Evolutionary conservation across 2,329 filamentous ascomycete genomes (phyloP), one percentile per base, ranked within the genome.

Genomic region (Metarhizium brunneum): DNA sequence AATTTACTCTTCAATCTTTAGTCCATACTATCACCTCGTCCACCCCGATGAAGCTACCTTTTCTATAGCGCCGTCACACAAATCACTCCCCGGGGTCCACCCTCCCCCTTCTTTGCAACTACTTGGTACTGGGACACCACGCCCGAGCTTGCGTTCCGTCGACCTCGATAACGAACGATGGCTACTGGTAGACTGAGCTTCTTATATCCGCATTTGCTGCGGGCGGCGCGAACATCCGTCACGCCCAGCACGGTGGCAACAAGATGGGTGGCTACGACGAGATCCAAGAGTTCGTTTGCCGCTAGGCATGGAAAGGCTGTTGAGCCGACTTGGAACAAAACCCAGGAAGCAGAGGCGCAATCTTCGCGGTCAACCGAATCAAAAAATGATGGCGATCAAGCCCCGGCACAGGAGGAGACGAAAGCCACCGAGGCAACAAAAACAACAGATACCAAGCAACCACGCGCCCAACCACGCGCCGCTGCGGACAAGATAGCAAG

Each of bases 131-230:
- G 14, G 13, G n/a, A 38, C n/a, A 42, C n/a, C 50, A 20, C 50
- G 13, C n/a, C 16, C 51, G 42, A 14, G 16, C 32, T 36, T 35
- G 25, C 45, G 30, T 8, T 8, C n/a, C 30, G 35, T 38, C 47
- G 30, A 45, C 18, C 36, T 25, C 54, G 53, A 45, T 54, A 53
- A 68, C 63, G 58, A 89, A 48, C 10, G 20, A 48, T 89, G 83
- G 77, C 84, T 59, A 76, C 80, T 29, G 73, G 76, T 58, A 78
- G 85, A 64, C 74, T 89, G 57, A 81, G 82, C 16, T 88, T 88
- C 64, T 74, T 89, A 18, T 88, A 87, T 62, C 85, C 86, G 49
- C 82, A 84, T 61, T 70, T 88, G 54, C 81, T 86, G 68, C 82
- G 84, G 54, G 74, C 77, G 16, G 60, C 75, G 59, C 54, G 59